Conservation (phyloP, 192 early-diverging fungal species). For the Coemansia sp. region DNA sequence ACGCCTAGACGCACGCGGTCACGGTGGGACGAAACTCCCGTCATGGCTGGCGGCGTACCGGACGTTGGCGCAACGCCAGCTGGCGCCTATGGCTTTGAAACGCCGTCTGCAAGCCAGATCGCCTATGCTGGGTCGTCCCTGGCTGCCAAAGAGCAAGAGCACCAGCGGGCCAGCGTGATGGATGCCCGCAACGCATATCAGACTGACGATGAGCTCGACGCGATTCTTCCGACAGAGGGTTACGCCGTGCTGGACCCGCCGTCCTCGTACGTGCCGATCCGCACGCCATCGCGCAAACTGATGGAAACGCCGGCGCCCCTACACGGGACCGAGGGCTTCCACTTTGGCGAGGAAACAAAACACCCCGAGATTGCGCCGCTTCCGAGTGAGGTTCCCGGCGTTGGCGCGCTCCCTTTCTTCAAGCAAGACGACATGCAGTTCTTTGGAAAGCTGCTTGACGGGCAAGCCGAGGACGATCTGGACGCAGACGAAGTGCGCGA, state of each 20-base stretch:
- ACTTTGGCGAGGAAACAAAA: slow-evolving; percentile 78
- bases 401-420: slow-evolving; percentile 85
- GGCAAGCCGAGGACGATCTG: slow-evolving; percentile 78
- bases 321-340: slow-evolving; percentile 66
- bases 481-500: slow-evolving; percentile 88
- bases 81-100: slow-evolving; percentile 62
- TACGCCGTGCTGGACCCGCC: slow-evolving; percentile 93
- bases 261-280: slow-evolving; percentile 83
- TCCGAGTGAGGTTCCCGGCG: slow-evolving; percentile 83
- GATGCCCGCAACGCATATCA: slow-evolving; percentile 84
- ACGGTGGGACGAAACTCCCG: slow-evolving; percentile 95
- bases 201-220: slow-evolving; percentile 93
- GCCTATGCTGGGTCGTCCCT: slow-evolving; percentile 62
- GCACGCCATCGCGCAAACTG: slow-evolving; percentile 93
- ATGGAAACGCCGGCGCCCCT: slow-evolving; percentile 91
- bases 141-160: slow-evolving; percentile 70
- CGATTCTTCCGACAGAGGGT: slow-evolving; percentile 85
- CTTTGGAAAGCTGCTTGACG: slow-evolving; percentile 88
- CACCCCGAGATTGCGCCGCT: slow-evolving; percentile 66
- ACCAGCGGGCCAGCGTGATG: slow-evolving; percentile 68
- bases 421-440: slow-evolving; percentile 97
- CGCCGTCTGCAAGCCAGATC: slow-evolving; percentile 65
- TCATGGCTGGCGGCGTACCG: slow-evolving; percentile 38
- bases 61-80: slow-evolving; percentile 20
- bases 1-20: slow-evolving; percentile 75